Conservation (phyloP, 805 yeast species). For the Kluyveromyces dobzhanskii region DNA sequence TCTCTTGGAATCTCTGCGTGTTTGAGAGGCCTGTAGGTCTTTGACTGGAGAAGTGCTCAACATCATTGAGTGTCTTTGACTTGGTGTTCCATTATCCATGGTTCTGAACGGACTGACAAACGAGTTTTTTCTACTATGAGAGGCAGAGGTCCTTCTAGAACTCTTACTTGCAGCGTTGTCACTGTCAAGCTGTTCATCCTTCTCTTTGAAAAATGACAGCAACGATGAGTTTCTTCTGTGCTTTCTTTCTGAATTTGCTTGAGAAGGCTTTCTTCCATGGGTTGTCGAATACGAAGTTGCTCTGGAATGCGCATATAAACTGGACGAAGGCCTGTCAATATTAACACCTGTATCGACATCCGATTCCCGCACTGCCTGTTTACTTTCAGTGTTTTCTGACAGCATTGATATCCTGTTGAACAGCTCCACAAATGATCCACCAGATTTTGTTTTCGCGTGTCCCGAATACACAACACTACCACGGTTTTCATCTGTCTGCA, state of each 20-base stretch:
- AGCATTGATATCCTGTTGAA: slow-evolving; percentile 25
- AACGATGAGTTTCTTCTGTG: slow-evolving; percentile 59
- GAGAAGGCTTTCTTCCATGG: slow-evolving; percentile 13
- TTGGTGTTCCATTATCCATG: slow-evolving; percentile 5
- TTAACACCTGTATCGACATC: slow-evolving; percentile 4
- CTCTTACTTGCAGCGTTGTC: slow-evolving; percentile 11
- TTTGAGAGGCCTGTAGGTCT: slow-evolving; percentile 1
- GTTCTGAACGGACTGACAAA: slow-evolving; percentile 15
- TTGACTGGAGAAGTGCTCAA: slow-evolving; percentile 2
- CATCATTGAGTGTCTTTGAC: slow-evolving; percentile 8
- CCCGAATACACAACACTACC: slow-evolving; percentile 15
- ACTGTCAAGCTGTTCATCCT: slow-evolving; percentile 7
- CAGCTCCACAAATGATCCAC: slow-evolving; percentile 29
- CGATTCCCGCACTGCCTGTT: slow-evolving; percentile 1
- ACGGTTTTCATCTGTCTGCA: slow-evolving; percentile 11
- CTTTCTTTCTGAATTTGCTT: slow-evolving; percentile 20
- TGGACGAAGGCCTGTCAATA: slow-evolving; percentile 36
- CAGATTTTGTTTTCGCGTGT: slow-evolving; percentile 25
- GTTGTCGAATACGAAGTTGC: slow-evolving; percentile 11
- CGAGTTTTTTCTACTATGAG: slow-evolving; percentile 15
- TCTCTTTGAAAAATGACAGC: slow-evolving; percentile 38
- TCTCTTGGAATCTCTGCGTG: slow-evolving; percentile 27
- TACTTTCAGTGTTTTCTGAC: slow-evolving; percentile 9
- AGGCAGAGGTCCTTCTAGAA: slow-evolving; percentile 7
- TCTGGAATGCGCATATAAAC: slow-evolving; percentile 28